Evolutionary conservation across 75 land plant genomes (phyloP).

Genomic region (Ceratopteris richardii): DNA sequence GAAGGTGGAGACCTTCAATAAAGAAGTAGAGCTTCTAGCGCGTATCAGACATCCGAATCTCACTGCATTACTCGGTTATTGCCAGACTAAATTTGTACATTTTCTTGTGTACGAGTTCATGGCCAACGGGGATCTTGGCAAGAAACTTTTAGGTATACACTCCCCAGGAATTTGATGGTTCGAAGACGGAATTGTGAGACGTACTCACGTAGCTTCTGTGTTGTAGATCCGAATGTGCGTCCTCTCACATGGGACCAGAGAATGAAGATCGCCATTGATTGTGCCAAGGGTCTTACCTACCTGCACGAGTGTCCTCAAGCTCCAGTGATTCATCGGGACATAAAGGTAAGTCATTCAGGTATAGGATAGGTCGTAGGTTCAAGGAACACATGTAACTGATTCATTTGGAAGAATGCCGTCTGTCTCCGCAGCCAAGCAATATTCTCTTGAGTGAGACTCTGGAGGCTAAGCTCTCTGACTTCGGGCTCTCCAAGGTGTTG

Average conservation of each 20-base stretch:
- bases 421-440: constrained; percentile 38
- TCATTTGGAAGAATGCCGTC: too few species aligned
- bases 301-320: constrained; percentile 19
- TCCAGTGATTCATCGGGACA: constrained; percentile 20
- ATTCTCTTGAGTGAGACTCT: constrained; percentile 37
- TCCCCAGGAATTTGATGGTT: too few species aligned
- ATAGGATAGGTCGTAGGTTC: neutral
- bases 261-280: constrained; percentile 18
- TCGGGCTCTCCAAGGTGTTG: constrained; percentile 56
- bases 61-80: constrained; percentile 41
- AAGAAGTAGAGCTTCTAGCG: constrained; percentile 39
- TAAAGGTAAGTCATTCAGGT: constrained; percentile 12
- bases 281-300: constrained; percentile 17
- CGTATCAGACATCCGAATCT: constrained; percentile 41
- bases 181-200: too few species aligned
- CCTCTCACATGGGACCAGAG: constrained; percentile 20
- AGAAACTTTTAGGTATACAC: constrained; percentile 17
- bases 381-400: too few species aligned
- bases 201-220: too few species aligned
- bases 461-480: constrained; percentile 63
- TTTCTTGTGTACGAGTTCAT: constrained; percentile 47
- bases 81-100: constrained; percentile 16
- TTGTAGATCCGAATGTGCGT: neutral
- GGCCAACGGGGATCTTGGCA: constrained; percentile 35
- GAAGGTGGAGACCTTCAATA: constrained; percentile 32